A percentile compares a stretch with the other conserved stretches of the same genome.
Conservation (phyloP, 495 filamentous ascomycete genomes). For the Annulohypoxylon moriforme region DNA sequence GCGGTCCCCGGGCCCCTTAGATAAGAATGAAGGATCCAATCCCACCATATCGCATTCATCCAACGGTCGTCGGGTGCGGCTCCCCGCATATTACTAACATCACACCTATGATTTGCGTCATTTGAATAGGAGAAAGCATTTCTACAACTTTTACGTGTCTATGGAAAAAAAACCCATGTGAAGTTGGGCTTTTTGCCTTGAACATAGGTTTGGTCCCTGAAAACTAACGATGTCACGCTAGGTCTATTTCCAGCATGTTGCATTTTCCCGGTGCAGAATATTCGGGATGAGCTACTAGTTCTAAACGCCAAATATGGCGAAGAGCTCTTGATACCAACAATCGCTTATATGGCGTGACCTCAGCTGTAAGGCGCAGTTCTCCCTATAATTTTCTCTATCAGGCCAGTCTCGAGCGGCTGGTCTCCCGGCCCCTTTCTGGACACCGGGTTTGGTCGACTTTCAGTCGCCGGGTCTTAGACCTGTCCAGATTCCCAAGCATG, state of each 20-base stretch:
- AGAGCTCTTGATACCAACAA: conserved; percentile 22
- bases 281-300: conserved; percentile 30
- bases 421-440: conserved; percentile 22
- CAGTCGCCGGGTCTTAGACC: conserved; percentile 22
- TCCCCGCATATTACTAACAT: conserved; percentile 11
- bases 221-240: conserved; percentile 34
- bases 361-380: conserved; percentile 13
- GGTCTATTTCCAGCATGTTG: conserved; percentile 40
- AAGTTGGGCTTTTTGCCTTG: not conserved
- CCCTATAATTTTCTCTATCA: conserved; percentile 26
- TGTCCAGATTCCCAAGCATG: conserved; percentile 35
- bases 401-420: conserved; percentile 34
- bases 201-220: not conserved
- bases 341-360: conserved; percentile 38
- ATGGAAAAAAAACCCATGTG: not conserved
- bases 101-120: conserved; percentile 23
- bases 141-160: not conserved
- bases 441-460: not conserved
- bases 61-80: conserved; percentile 20
- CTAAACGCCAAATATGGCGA: conserved; percentile 28
- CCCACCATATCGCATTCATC: conserved; percentile 3
- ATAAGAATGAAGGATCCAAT: not conserved
- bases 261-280: conserved; percentile 37
- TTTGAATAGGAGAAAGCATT: conserved; percentile 12
- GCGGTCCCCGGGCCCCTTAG: conserved; percentile 10